Evolutionary conservation across 441 rosid species (phyloP), one percentile per base, ranked within the genome.

Genomic region (Cnidoscolus chayamansa): DNA sequence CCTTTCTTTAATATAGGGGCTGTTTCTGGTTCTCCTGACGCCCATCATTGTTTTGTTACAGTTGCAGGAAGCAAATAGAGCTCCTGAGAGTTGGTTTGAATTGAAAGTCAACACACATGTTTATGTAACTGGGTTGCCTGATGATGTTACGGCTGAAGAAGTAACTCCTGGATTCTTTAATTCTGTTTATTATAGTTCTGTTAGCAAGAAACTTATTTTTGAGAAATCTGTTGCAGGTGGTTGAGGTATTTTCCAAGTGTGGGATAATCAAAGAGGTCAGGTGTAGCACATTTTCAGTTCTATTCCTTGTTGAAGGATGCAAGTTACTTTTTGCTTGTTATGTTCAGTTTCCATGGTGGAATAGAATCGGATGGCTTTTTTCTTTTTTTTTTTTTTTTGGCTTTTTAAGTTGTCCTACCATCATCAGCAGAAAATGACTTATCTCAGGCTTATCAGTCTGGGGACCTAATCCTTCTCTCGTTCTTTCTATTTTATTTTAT

Each of bases 1-100:
- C 12, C 3, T 9, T 45, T 43, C 10, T 53, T 3, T 10, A 48
- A 30, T 31, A 20, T 5, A 10, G 56, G 40, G 53, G 19, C 0
- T 70, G 50, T 70, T 4, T 20, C 63, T 59, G 15, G 35, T 43
- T 19, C n/a, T 56, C 10, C 50, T 54, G 47, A 30, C 19, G 12
- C 48, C 40, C 16, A 32, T 43, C 9, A 19, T 72, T 37, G 0
- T 30, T 66, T n/a, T 59, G 15, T 72, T 15, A 4, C 49, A 58
- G 75, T 83, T 76, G 70, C 85, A 90, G 97, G 98, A 92, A 89
- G 81, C 98, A 63, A 90, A 92, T 75, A 86, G 90, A 81, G 88
- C 96, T 73, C 98, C 98, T 1, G 99, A 95, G 76, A 79, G 90
- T 72, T 95, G 99, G 99, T 95, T 95, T 83, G 96, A 95, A 78